Percentiles rank a stretch among this genome's conserved stretches.
phyloP scores from a whole-genome alignment of 768 basidiomycete genomes.

The Zangia roseola region DNA sequence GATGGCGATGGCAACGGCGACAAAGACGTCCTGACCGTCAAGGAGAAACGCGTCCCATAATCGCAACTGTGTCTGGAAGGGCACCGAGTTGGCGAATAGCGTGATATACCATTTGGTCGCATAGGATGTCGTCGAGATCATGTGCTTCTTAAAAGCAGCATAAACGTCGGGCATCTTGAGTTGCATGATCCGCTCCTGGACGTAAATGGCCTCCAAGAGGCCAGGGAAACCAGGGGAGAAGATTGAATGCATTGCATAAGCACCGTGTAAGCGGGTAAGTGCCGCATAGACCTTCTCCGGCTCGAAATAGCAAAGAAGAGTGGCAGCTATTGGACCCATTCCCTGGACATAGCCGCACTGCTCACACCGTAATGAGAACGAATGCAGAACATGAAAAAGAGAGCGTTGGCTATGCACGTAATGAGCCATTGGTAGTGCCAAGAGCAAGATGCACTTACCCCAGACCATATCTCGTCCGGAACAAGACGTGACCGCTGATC shows the following conservation, averaged over 20 bases:
- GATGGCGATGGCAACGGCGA: slow-evolving; percentile 82
- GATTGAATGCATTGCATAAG: slow-evolving; percentile 82
- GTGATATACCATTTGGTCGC: slow-evolving; percentile 99
- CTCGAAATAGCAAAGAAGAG: slow-evolving; percentile 89
- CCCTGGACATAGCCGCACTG: slow-evolving; percentile 97
- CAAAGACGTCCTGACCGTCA: slow-evolving; percentile 87
- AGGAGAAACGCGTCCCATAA: slow-evolving; percentile 93
- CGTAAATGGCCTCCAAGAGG: slow-evolving; percentile 91
- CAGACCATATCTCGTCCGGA: slow-evolving; percentile 91
- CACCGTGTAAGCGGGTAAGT: slow-evolving; percentile 85
- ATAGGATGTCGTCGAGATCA: slow-evolving; percentile 91
- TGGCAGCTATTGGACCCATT: slow-evolving; percentile 97
- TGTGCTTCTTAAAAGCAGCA: slow-evolving; percentile 79
- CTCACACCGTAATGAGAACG: slow-evolving; percentile 81
- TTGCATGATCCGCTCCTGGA: slow-evolving; percentile 89
- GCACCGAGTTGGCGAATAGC: slow-evolving; percentile 91
- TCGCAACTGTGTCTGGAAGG: slow-evolving; percentile 91
- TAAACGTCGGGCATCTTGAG: slow-evolving; percentile 89
- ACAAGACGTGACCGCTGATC: slow-evolving; percentile 91
- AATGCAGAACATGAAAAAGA: slow-evolving; percentile 92
- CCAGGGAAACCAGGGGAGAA: slow-evolving; percentile 96
- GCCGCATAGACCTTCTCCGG: slow-evolving; percentile 86
- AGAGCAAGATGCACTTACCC: slow-evolving; percentile 58
- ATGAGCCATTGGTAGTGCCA: slow-evolving; percentile 8
- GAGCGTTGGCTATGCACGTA: slow-evolving; percentile 72